phyloP scores from a whole-genome alignment of 805 yeast genomes.

The Candida schatavii region DNA sequence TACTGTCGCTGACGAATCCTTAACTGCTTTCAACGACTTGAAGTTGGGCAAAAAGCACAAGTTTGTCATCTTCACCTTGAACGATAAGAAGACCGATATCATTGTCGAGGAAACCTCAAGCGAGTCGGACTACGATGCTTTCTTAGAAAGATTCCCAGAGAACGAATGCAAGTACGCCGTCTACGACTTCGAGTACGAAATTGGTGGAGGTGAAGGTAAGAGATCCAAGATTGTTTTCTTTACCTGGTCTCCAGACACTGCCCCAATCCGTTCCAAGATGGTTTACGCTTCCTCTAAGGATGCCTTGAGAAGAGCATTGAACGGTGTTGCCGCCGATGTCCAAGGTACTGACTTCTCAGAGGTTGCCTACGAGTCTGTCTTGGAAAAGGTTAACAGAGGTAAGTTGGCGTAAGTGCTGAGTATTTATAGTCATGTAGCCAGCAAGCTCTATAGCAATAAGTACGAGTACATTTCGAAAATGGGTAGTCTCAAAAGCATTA shows the following conservation, averaged over 20 bases:
- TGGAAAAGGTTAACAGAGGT: constrained; percentile 85
- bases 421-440: too few relatives aligned
- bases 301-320: constrained; percentile 94
- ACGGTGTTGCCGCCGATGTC: constrained; percentile 89
- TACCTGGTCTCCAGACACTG: constrained; percentile 98
- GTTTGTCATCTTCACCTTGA: constrained; percentile 77
- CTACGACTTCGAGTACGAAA: constrained; percentile 94
- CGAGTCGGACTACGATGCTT: constrained; percentile 75
- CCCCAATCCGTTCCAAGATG: constrained; percentile 95
- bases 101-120: constrained; percentile 82
- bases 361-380: constrained; percentile 90
- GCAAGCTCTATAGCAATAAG: too few relatives aligned
- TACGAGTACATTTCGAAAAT: too few relatives aligned
- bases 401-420: background rate
- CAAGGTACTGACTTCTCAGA: constrained; percentile 98
- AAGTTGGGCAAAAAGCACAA: constrained; percentile 90
- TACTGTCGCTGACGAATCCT: constrained; percentile 72
- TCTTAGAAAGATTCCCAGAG: constrained; percentile 88
- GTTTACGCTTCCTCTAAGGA: constrained; percentile 98
- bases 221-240: constrained; percentile 68
- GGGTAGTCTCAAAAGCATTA: too few relatives aligned
- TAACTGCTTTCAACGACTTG: constrained; percentile 91
- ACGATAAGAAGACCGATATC: constrained; percentile 85
- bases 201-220: constrained; percentile 89
- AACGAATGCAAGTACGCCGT: constrained; percentile 95